Conservation (phyloP, 2,329 filamentous ascomycete species). For the Tothia fuscella region DNA sequence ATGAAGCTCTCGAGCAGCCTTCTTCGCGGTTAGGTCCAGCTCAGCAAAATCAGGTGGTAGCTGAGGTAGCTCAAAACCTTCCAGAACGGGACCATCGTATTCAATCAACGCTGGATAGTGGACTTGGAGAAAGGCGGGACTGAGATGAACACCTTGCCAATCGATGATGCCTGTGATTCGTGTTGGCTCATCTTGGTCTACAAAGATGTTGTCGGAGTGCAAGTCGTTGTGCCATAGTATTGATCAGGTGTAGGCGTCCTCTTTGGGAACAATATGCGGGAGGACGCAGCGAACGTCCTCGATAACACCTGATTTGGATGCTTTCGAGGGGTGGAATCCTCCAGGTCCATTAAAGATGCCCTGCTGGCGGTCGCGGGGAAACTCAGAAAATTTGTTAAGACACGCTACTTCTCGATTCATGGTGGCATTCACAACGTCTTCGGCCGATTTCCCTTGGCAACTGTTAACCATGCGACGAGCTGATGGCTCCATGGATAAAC, state of each 20-base stretch:
- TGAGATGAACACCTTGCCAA: constrained; percentile 30
- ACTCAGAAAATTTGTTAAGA: constrained; percentile 5
- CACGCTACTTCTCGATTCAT: constrained; percentile 5
- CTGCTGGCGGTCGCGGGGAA: constrained; percentile 7
- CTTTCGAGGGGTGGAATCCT: constrained; percentile 5
- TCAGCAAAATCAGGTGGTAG: constrained; percentile 11
- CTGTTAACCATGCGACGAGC: too few relatives aligned
- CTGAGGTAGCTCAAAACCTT: constrained; percentile 1
- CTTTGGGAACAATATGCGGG: constrained; percentile 6
- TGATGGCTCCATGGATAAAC: too few relatives aligned
- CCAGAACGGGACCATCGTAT: constrained; percentile 11
- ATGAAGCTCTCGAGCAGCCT: constrained; percentile 6
- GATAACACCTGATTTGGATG: constrained; percentile 5
- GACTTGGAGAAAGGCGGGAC: constrained; percentile 23
- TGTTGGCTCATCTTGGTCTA: constrained; percentile 27
- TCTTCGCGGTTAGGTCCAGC: constrained; percentile 4
- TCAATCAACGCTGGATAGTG: constrained; percentile 11
- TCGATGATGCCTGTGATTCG: constrained; percentile 30
- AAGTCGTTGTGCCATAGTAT: constrained; percentile 30
- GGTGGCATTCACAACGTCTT: constrained; percentile 7
- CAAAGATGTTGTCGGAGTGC: constrained; percentile 32
- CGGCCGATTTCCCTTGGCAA: constrained; percentile 4
- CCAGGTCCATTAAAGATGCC: constrained; percentile 8
- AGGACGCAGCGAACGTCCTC: constrained; percentile 7
- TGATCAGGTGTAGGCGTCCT: constrained; percentile 12